phyloP scores from a whole-genome alignment of 441 rosid genomes.

The Populus hybrid region DNA sequence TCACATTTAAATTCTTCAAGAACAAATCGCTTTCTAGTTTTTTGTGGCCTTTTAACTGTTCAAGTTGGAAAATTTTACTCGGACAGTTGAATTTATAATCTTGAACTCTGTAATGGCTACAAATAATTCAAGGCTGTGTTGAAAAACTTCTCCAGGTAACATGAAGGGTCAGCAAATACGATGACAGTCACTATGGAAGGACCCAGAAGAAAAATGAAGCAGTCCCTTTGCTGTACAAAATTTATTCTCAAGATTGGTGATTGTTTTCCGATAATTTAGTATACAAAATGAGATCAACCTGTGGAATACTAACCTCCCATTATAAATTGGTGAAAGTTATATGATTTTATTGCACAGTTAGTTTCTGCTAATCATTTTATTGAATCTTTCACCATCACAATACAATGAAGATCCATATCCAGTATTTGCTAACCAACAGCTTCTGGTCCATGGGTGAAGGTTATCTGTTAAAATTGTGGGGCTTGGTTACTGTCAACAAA shows the following conservation, averaged over 20 bases:
- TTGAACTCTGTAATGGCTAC: background rate
- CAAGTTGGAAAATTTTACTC: background rate
- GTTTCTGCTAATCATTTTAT: background rate
- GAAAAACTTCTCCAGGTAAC: background rate
- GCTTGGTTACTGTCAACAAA: too few relatives aligned
- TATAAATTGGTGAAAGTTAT: background rate
- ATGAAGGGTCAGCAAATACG: background rate
- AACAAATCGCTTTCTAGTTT: background rate
- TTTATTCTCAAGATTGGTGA: background rate
- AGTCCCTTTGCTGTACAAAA: background rate
- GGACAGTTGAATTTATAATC: background rate
- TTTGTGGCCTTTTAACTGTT: background rate
- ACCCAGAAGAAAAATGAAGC: background rate
- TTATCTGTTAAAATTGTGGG: background rate
- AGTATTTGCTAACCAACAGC: background rate
- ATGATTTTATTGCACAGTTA: background rate
- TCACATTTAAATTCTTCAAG: background rate
- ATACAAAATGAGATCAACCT: background rate
- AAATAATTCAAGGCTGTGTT: background rate
- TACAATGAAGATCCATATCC: background rate
- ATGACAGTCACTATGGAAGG: background rate
- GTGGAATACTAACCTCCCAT: background rate
- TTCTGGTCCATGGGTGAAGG: background rate
- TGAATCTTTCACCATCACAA: background rate
- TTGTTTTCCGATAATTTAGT: background rate